phyloP scores from a whole-genome alignment of 129 eudicot species.

The Chrysanthemum lavandulifolium region DNA sequence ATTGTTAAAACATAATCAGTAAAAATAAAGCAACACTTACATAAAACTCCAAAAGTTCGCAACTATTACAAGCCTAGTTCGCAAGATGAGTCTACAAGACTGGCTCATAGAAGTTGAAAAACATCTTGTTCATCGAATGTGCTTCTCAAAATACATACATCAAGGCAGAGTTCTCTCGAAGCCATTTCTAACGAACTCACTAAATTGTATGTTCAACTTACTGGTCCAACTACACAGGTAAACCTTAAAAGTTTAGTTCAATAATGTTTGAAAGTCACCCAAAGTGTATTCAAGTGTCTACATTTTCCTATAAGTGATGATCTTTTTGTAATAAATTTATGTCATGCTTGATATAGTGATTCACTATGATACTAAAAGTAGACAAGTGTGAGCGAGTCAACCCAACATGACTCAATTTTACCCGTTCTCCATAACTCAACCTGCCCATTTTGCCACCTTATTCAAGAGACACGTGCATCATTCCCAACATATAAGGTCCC shows the following conservation, averaged over 20 bases:
- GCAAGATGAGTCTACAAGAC: too few relatives aligned
- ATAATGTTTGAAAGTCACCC: not conserved
- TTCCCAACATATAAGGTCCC: not conserved
- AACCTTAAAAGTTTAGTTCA: not conserved
- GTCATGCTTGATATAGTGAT: not conserved
- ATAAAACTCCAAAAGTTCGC: too few relatives aligned
- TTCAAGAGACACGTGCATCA: not conserved
- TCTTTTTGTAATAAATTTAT: too few relatives aligned
- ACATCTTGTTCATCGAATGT: too few relatives aligned
- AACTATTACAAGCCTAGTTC: too few relatives aligned
- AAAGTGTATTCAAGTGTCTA: not conserved
- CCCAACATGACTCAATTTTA: not conserved
- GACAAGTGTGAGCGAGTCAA: not conserved
- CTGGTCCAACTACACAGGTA: not conserved
- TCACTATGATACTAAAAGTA: not conserved
- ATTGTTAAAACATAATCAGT: too few relatives aligned
- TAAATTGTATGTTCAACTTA: not conserved
- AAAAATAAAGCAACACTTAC: too few relatives aligned
- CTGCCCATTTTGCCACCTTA: not conserved
- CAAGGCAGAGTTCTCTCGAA: too few relatives aligned
- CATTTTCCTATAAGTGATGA: not conserved
- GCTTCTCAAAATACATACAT: too few relatives aligned
- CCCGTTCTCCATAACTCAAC: conserved; percentile 4
- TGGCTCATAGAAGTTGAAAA: too few relatives aligned
- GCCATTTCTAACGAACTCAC: too few relatives aligned